These are phyloP conservation scores for Adansonia rubrostipa DNA, from an alignment of 441 rosid species.

Conservation along the genomic window DNA sequence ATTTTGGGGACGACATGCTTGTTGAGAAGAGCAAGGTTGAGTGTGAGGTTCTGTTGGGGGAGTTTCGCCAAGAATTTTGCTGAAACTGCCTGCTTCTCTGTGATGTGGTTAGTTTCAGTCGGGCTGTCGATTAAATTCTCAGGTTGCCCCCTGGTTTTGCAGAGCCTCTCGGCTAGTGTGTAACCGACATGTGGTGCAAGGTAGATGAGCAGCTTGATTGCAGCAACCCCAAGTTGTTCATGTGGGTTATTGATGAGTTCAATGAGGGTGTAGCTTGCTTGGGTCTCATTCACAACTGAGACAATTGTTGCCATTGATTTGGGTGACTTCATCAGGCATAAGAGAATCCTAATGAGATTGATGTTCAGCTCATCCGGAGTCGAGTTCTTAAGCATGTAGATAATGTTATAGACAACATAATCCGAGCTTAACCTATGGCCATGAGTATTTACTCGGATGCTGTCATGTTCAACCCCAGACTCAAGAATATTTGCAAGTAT, in stretches of 20 bases:
- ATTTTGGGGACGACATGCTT: conserved; percentile 55
- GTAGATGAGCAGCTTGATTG: conserved; percentile 62
- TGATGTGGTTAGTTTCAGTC: conserved; percentile 44
- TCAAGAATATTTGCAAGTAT: conserved; percentile 79
- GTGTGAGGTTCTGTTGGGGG: conserved; percentile 79
- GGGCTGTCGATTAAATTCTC: conserved; percentile 60
- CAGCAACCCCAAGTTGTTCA: conserved; percentile 68
- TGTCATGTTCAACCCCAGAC: conserved; percentile 66
- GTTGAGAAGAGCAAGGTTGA: conserved; percentile 66
- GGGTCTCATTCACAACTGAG: conserved; percentile 64
- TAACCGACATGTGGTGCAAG: conserved; percentile 76
- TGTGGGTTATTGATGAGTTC: conserved; percentile 82
- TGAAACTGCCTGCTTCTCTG: conserved; percentile 79
- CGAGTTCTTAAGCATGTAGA: conserved; percentile 74
- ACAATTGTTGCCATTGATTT: conserved; percentile 56
- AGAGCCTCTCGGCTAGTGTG: conserved; percentile 70
- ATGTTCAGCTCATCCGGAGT: conserved; percentile 71
- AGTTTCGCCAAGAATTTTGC: conserved; percentile 72
- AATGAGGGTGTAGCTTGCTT: conserved; percentile 69
- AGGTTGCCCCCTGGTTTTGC: conserved; percentile 81
- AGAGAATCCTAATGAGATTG: conserved; percentile 69
- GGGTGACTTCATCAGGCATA: conserved; percentile 63
- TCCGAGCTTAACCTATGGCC: conserved; percentile 75
- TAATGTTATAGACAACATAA: conserved; percentile 63
- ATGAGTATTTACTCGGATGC: conserved; percentile 54